Evolutionary conservation across 164 flowering plant genomes (phyloP).

Genomic region (Annona cherimola): DNA sequence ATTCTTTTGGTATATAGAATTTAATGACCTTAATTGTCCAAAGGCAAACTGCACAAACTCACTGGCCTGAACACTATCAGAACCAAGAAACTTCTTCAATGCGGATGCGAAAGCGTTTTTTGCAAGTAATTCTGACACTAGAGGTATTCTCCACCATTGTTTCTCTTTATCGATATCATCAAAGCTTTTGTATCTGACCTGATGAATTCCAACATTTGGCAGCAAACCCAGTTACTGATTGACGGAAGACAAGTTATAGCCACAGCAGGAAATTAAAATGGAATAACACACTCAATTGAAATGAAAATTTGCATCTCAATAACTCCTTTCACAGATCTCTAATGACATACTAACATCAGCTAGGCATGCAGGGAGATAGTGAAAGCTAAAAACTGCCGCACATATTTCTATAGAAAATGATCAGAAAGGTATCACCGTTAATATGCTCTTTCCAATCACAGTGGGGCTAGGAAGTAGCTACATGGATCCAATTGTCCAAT

Average conservation of each 20-base stretch:
- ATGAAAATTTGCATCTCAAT: neutral
- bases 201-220: constrained; percentile 22
- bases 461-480: too few species aligned
- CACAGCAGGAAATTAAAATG: neutral
- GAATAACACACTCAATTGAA: neutral
- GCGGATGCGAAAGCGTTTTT: constrained; percentile 55
- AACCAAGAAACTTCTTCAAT: constrained; percentile 50
- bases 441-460: too few species aligned
- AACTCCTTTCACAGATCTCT: neutral
- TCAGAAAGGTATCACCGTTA: too few species aligned
- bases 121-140: constrained; percentile 62
- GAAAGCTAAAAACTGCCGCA: neutral
- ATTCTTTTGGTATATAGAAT: constrained; percentile 32
- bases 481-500: too few species aligned
- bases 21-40: constrained; percentile 63
- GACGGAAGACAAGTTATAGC: neutral
- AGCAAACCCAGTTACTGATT: neutral
- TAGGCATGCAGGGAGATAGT: neutral
- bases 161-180: constrained; percentile 67
- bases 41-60: constrained; percentile 89
- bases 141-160: constrained; percentile 63
- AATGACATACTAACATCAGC: neutral
- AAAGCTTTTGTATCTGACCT: constrained; percentile 78
- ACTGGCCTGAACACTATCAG: constrained; percentile 75
- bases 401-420: neutral